Conservation (phyloP, 495 filamentous ascomycete species). For the Aspergillus affinis region DNA sequence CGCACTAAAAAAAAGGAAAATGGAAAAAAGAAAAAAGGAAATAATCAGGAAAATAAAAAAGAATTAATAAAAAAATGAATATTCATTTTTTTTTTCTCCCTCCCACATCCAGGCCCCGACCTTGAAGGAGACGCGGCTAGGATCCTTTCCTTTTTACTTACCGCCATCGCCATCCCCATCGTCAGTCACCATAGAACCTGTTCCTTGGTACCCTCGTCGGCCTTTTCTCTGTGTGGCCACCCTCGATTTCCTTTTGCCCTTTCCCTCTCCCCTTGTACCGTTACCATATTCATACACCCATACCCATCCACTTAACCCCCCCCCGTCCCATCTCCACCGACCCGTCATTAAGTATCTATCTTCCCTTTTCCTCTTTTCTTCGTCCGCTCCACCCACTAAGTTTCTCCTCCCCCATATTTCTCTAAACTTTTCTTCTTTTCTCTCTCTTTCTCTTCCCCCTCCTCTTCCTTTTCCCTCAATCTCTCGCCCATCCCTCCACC, state of each 20-base stretch:
- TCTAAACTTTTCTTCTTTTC: slow-evolving; percentile 8
- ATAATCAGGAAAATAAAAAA: slow-evolving; percentile 12
- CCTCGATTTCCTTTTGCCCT: slow-evolving; percentile 20
- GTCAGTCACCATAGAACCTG: slow-evolving; percentile 17
- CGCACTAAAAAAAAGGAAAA: slow-evolving; percentile 18
- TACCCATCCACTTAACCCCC: slow-evolving; percentile 1
- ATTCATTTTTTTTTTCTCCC: slow-evolving; percentile 11
- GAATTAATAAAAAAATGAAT: slow-evolving; percentile 13
- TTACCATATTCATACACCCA: slow-evolving; percentile 27
- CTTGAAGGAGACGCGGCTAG: slow-evolving; percentile 23
- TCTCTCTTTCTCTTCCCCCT: slow-evolving; percentile 11
- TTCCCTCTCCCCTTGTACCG: slow-evolving; percentile 31
- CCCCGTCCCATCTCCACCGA: slow-evolving; percentile 24
- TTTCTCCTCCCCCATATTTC: slow-evolving; percentile 25
- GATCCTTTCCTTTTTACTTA: slow-evolving; percentile 23
- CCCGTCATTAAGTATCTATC: slow-evolving; percentile 23
- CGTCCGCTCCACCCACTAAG: slow-evolving; percentile 25
- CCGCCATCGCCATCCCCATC: slow-evolving; percentile 20
- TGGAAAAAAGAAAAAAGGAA: slow-evolving; percentile 10
- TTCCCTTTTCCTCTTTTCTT: slow-evolving; percentile 22
- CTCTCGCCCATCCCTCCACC: slow-evolving; percentile 14
- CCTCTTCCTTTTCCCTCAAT: slow-evolving; percentile 11
- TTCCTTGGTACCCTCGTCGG: slow-evolving; percentile 28
- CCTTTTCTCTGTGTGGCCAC: slow-evolving; percentile 24
- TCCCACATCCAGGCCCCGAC: slow-evolving; percentile 14